These are phyloP conservation scores for Geotrichum aggregatum DNA, from an alignment of 1,139 yeast species.

Conservation along the genomic window DNA sequence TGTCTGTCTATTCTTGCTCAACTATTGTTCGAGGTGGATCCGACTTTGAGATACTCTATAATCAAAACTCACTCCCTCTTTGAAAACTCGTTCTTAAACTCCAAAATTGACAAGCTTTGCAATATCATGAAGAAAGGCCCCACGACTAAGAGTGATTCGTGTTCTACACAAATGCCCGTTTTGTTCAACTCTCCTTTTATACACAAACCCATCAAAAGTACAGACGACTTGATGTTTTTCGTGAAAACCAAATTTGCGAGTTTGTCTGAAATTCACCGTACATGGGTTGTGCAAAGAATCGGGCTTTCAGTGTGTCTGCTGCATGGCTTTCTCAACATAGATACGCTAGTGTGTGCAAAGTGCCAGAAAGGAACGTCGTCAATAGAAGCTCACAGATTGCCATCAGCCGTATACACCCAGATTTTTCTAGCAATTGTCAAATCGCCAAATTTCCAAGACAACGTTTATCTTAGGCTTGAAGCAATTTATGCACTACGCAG, in stretches of 20 bases:
- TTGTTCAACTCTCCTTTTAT: constrained; percentile 10
- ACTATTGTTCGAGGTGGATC: background rate
- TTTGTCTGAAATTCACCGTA: constrained; percentile 6
- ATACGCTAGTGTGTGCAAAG: constrained; percentile 8
- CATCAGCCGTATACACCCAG: background rate
- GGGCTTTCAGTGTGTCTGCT: constrained; percentile 14
- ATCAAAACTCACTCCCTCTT: background rate
- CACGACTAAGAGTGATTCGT: background rate
- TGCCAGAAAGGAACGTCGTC: constrained; percentile 5
- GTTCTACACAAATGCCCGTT: background rate
- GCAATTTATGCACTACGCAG: constrained; percentile 24
- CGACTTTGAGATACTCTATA: background rate
- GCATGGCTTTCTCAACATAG: constrained; percentile 3
- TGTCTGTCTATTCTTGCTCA: background rate
- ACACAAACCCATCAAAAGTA: background rate
- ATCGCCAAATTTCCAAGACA: constrained; percentile 22
- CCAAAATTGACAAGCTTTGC: background rate
- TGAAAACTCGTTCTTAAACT: constrained; percentile 5
- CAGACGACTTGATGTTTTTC: constrained; percentile 9
- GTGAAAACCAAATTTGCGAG: background rate
- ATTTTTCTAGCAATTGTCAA: constrained; percentile 8
- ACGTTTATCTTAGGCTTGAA: constrained; percentile 24
- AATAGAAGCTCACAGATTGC: background rate
- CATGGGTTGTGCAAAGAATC: constrained; percentile 14
- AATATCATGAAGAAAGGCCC: background rate